Evolutionary conservation across 1,139 yeast genomes (phyloP), one percentile per base, ranked within the genome.

Genomic region (Geotrichum siamense): DNA sequence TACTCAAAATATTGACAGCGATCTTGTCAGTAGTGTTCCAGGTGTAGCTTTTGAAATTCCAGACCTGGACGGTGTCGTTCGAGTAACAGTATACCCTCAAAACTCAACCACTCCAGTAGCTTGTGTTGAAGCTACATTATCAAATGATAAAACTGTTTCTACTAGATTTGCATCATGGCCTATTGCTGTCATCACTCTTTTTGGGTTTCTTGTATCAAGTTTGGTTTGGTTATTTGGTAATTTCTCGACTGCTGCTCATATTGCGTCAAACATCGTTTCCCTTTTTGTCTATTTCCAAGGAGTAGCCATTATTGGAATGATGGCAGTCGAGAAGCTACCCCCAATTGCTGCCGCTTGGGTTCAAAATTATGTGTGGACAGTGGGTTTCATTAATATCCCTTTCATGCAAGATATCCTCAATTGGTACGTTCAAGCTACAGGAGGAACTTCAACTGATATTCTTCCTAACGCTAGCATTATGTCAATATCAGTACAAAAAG

Each of bases 261-360:
- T 91, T 62, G 96, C 97, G 12, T 83, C 96, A 19, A 91, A 91
- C 67, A 82, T 96, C 20, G 83, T 91, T 66, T 85, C 96, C 1
- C 71, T 91, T 52, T 91, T 91, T 67, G 77, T 87, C 48, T 93
- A 91, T 66, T 91, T 91, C 75, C 99, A 91, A 68, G 78, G 86
- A 46, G 74, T 91, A 55, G 96, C 97, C 25, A 82, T 91, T 52
- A 82, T 93, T 20, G 77, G 95, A 22, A 87, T 91, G 96, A 82
- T 89, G 91, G 96, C 94, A 40, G 97, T 91, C 31, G 76, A 87
- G 17, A 72, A 79, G 50, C 84, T 86, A 21, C 98, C 98, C 6
- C 98, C 98, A 4, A 86, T 91, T 53, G 97, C 97, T 8, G 91
- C 96, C 1, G 93, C 97, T 3, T 91, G 99, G 99, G 81, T 94